Evolutionary conservation across 2,329 filamentous ascomycete species (phyloP).

Genomic region (Volutella citrinella): DNA sequence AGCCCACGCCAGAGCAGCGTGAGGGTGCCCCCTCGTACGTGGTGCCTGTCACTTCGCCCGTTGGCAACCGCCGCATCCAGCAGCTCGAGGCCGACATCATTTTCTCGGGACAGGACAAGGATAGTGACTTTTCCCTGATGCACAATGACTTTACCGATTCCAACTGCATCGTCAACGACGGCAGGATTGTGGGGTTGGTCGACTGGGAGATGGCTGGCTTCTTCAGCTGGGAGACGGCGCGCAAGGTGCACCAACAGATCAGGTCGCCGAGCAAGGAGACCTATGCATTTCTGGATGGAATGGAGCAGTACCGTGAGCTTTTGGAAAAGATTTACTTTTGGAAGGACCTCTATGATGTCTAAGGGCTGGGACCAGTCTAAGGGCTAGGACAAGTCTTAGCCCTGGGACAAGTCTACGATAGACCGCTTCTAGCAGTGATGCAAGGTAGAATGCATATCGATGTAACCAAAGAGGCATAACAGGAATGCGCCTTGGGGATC

Average conservation of each 20-base stretch:
- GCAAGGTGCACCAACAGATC: conserved; percentile 24
- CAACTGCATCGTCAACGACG: conserved; percentile 36
- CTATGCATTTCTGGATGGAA: conserved; percentile 12
- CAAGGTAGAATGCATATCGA: too few species aligned
- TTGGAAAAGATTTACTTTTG: conserved; percentile 2
- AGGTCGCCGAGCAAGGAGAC: conserved; percentile 21
- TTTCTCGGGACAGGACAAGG: conserved; percentile 18
- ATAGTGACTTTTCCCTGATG: conserved; percentile 32
- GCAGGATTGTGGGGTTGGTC: conserved; percentile 36
- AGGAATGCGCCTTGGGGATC: too few species aligned
- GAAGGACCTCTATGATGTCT: conserved; percentile 5
- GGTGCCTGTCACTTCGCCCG: conserved; percentile 64
- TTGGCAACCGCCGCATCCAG: conserved; percentile 41
- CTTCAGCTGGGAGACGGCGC: conserved; percentile 28
- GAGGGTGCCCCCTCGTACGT: conserved; percentile 20
- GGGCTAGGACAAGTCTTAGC: too few species aligned
- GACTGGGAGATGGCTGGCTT: conserved; percentile 43
- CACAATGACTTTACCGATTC: conserved; percentile 38
- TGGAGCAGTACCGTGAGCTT: not conserved
- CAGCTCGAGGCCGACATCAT: conserved; percentile 32
- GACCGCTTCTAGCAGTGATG: too few species aligned
- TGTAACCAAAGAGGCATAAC: too few species aligned
- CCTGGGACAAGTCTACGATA: too few species aligned
- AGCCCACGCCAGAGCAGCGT: too few species aligned
- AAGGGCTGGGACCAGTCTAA: too few species aligned